Base-by-base conservation (phyloP, 2,329 filamentous ascomycete species). In the Hypocrella siamensis region DNA sequence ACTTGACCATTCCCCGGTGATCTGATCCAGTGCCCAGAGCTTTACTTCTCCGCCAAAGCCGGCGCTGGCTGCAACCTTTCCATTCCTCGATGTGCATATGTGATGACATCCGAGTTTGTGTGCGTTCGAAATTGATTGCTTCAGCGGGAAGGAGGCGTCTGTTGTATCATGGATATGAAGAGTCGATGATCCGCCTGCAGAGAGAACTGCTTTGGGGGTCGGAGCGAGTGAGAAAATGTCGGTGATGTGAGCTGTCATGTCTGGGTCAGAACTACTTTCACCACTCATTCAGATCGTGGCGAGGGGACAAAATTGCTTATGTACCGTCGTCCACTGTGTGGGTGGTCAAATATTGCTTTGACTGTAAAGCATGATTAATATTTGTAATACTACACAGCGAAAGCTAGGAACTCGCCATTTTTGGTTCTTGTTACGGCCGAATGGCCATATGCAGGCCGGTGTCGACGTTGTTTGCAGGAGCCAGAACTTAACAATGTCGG, bases 291-390 rank as follows among this genome's bases (percentile, higher is more conserved):
- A n/a, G n/a, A n/a, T 31, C 40, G 51, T 43, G 38, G 52, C 51
- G 47, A 24, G 28, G 17, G n/a, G 25, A 26, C 6, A 14, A 14
- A 22, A 22, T 22, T 12, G 21, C 7, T 22, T 22, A 7, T 22
- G n/a, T 53, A 83, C 83, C 85, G 63, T 85, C 72, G 52, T 93
- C 81, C 53, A 93, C 73, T 27, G 85, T 88, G 56, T 93, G 83
- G 43, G 80, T 79, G 47, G 88, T 92, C 40, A 98, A 71, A 54
- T 94, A 98, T 77, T 96, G 90, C 63, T 96, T 96, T 34, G 90
- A 98, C 90, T 94, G 37, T 7, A 28, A 14, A 8, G 7, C 3
- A 10, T 10, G 10, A 30, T 40, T 16, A 39, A 32, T 32, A 16
- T 33, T 14, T 24, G 21, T 24, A 12, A n/a, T n/a, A n/a, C n/a